Conservation (phyloP, 169 alveolate genomes). For the Plasmodium gallinaceum region DNA sequence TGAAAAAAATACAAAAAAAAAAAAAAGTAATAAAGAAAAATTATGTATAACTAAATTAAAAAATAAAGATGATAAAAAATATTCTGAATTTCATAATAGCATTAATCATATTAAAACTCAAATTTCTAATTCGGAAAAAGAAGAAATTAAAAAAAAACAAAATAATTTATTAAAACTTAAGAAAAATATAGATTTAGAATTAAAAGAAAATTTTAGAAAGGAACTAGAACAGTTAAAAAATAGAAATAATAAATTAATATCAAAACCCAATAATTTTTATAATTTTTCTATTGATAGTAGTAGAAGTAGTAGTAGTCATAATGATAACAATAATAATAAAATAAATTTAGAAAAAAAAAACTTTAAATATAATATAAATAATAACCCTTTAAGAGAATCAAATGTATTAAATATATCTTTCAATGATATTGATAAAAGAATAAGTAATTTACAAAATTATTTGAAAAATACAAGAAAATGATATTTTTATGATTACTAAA, state of each 20-base stretch:
- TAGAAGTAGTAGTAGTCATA: conserved; percentile 13
- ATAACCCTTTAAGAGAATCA: conserved; percentile 36
- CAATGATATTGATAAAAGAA: conserved; percentile 60
- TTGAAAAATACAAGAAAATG: conserved; percentile 47
- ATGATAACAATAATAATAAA: not conserved
- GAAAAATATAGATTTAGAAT: conserved; percentile 20
- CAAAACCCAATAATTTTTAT: conserved; percentile 15
- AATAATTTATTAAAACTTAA: not conserved
- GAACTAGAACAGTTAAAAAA: conserved; percentile 55
- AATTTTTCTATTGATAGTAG: conserved; percentile 43
- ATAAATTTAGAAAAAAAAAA: not conserved
- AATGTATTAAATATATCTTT: conserved; percentile 26
- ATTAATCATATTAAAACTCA: not conserved
- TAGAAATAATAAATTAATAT: conserved; percentile 35
- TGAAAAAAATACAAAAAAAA: not conserved
- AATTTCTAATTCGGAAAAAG: not conserved
- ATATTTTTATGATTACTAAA: not conserved
- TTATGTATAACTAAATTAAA: conserved; percentile 2
- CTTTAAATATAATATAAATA: not conserved
- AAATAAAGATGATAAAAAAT: not conserved
- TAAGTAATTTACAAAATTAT: conserved; percentile 57
- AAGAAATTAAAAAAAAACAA: conserved; percentile 4
- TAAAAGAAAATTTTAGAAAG: conserved; percentile 39
- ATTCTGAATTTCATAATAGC: not conserved
- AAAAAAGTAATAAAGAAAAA: not conserved